Evolutionary conservation across 2,329 filamentous ascomycete species (phyloP).

Genomic region (Sclerotinia spermophila): DNA sequence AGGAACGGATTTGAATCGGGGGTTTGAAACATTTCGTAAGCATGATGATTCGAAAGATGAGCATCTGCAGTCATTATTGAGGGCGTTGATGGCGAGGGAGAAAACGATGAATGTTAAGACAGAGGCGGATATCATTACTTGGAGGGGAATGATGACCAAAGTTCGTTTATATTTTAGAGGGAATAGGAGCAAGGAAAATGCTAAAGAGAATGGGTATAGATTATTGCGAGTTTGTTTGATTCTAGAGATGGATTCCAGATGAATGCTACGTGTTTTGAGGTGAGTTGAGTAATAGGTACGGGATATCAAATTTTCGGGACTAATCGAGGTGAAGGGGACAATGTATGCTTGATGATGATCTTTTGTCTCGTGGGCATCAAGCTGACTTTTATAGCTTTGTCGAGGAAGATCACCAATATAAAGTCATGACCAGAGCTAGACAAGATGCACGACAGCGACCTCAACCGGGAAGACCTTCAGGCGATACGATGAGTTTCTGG

Average conservation of each 20-base stretch:
- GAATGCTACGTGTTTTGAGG: slow-evolving; percentile 90
- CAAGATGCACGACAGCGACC: slow-evolving; percentile 49
- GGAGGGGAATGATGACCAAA: slow-evolving; percentile 99
- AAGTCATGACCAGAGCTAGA: slow-evolving; percentile 56
- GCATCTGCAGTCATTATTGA: slow-evolving; percentile 80
- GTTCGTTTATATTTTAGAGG: slow-evolving; percentile 45
- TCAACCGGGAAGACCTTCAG: slow-evolving; percentile 54
- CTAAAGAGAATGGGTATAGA: slow-evolving; percentile 47
- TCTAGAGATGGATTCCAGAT: slow-evolving; percentile 88
- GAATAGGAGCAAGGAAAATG: background rate
- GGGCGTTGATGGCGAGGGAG: slow-evolving; percentile 68
- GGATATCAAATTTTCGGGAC: slow-evolving; percentile 2
- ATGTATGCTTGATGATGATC: slow-evolving; percentile 42
- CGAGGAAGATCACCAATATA: slow-evolving; percentile 81
- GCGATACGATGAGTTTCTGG: slow-evolving; percentile 90
- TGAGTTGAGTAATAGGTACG: slow-evolving; percentile 39
- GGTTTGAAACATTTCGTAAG: slow-evolving; percentile 79
- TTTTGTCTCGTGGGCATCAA: slow-evolving; percentile 15
- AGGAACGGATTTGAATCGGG: slow-evolving; percentile 70
- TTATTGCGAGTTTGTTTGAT: slow-evolving; percentile 82
- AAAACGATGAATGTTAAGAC: slow-evolving; percentile 54
- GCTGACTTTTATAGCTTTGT: slow-evolving; percentile 63
- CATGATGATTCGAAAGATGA: slow-evolving; percentile 80
- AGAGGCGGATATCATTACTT: slow-evolving; percentile 80
- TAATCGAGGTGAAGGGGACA: slow-evolving; percentile 45